Evolutionary conservation across 2,329 filamentous ascomycete genomes (phyloP), one percentile per base, ranked within the genome.

Genomic region (Diaporthe sp.): DNA sequence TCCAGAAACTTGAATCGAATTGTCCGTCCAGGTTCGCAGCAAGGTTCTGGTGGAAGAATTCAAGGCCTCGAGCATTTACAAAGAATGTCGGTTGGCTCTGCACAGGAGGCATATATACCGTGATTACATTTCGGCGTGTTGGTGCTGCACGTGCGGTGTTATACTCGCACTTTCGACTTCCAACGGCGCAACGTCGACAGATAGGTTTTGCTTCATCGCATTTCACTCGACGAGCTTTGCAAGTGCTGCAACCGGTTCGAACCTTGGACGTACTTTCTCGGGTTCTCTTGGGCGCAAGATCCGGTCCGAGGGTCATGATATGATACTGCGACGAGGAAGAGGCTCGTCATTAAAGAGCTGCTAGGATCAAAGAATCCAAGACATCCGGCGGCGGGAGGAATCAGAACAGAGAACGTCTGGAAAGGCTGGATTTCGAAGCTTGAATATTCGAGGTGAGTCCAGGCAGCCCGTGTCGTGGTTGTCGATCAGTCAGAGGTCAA

Each of bases 191-290:
- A 9, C 65, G 44, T 53, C 44, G 65, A 69, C 65, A 69, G 25
- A 53, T 12, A 22, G 65, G 65, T 25, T 69, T 69, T 34, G 22
- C n/a, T 53, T 69, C 65, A 69, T 69, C 65, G 44, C 65, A 69
- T 69, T 69, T 69, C 9, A 69, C 65, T 34, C 65, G 65, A 10
- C 65, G 65, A 69, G 65, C 44, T 34, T 69, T 69, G 28, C 65
- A 69, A 51, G 49, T 53, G 25, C 44, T 49, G 25, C 65, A 69
- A 7, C 65, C 65, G 8, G 65, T 69, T 9, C 65, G 65, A 34
- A 49, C 42, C n/a, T 69, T 69, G 42, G 65, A 69, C 34, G 44
- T 69, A 15, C 65, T 69, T 69, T 31, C 65, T 34, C 65, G 65
- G 42, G 1, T 69, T 69, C 65, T 69, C 65, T 53, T 69, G 25